Conservation (phyloP, 2,329 filamentous ascomycete genomes). For the Aureobasidium lini region DNA sequence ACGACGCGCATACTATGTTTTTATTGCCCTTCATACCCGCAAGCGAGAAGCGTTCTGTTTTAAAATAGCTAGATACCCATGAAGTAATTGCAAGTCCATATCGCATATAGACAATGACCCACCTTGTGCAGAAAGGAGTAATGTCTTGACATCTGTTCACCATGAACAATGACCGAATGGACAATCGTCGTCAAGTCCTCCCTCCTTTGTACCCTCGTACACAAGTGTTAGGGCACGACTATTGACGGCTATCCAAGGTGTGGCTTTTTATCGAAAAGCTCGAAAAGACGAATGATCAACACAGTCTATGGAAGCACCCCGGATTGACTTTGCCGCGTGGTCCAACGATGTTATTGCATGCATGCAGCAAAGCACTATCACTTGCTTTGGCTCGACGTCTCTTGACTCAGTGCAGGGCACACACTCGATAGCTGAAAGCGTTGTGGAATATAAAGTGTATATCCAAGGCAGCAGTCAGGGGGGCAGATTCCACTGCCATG, state of each 20-base stretch:
- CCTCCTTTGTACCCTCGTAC: not conserved
- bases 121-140: not conserved
- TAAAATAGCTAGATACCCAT: conserved; percentile 9
- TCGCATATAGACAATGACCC: not conserved
- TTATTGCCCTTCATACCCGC: not conserved
- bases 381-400: not conserved
- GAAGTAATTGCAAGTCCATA: not conserved
- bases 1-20: not conserved
- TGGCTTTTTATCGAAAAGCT: conserved; percentile 5
- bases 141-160: not conserved
- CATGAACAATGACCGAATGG: not conserved
- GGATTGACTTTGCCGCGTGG: not conserved
- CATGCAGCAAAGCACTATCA: not conserved
- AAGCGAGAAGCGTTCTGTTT: conserved; percentile 5
- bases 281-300: conserved; percentile 2
- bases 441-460: not conserved
- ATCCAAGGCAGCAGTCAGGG: not conserved
- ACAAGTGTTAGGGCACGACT: not conserved
- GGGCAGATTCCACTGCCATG: no score
- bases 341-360: not conserved
- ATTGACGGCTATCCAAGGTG: not conserved
- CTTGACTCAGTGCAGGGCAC: not conserved
- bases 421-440: not conserved
- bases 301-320: not conserved
- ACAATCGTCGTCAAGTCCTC: not conserved